Percentiles rank a stretch among this genome's conserved stretches.
Conservation (phyloP, 257 asterid genomes). For the Jaltomata sinuosa region DNA sequence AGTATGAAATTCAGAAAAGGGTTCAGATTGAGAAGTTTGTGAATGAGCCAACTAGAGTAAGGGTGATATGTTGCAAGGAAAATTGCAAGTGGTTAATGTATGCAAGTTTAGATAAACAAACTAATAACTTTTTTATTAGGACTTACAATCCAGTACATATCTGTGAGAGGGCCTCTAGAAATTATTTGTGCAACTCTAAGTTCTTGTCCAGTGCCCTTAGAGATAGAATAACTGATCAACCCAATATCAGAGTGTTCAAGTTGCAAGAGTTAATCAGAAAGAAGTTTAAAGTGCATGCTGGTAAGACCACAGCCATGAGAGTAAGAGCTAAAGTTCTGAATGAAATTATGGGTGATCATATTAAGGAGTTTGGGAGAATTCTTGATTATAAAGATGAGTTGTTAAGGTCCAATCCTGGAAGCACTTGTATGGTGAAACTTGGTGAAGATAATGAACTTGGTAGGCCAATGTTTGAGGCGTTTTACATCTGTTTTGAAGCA, state of each 20-base stretch:
- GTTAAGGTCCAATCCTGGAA: not conserved
- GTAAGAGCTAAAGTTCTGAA: not conserved
- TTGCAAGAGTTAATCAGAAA: not conserved
- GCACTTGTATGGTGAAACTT: not conserved
- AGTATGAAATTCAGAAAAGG: not conserved
- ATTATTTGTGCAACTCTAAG: not conserved
- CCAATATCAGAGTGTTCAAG: too few relatives aligned
- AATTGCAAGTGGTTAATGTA: not conserved
- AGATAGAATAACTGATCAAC: not conserved
- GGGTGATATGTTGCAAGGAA: not conserved
- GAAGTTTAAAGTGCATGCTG: too few relatives aligned
- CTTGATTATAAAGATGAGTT: not conserved
- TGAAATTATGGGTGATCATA: not conserved
- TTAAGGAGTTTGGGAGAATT: not conserved
- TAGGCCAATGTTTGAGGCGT: not conserved
- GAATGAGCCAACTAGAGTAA: not conserved
- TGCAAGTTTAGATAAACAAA: not conserved
- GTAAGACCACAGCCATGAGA: too few relatives aligned
- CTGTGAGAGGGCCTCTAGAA: not conserved
- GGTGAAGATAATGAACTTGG: not conserved
- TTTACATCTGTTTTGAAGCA: not conserved
- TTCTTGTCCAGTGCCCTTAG: not conserved
- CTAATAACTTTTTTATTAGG: not conserved
- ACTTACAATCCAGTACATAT: not conserved
- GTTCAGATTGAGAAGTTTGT: not conserved